phyloP scores from a whole-genome alignment of 257 asterid species.

The Solanum gandarillasii region DNA sequence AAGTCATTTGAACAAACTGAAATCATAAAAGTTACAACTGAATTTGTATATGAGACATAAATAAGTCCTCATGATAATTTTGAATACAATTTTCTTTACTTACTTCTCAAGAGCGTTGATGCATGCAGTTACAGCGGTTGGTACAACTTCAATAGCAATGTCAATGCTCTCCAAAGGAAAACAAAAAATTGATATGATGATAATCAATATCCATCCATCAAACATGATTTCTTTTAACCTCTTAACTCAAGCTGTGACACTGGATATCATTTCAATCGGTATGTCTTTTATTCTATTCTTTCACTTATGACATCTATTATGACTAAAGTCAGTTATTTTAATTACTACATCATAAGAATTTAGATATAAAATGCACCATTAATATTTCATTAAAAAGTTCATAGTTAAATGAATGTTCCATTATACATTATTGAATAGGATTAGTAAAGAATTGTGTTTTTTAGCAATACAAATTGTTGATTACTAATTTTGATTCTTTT shows the following conservation, averaged over 20 bases:
- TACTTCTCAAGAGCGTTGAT: not conserved
- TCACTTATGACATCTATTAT: not conserved
- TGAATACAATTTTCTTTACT: not conserved
- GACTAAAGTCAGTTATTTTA: no score
- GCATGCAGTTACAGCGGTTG: not conserved
- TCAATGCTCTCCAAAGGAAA: not conserved
- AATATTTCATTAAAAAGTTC: no score
- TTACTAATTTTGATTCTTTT: no score
- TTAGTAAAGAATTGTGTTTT: no score
- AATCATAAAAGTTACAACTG: no score
- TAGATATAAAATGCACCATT: no score
- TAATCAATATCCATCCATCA: not conserved
- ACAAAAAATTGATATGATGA: not conserved
- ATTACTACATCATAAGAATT: not conserved
- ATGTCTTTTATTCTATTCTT: no score
- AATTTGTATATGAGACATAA: not conserved
- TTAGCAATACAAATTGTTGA: no score
- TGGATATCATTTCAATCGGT: no score
- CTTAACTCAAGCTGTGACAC: not conserved
- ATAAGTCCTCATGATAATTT: not conserved
- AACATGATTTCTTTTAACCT: not conserved
- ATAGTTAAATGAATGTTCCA: no score
- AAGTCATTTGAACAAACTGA: not conserved
- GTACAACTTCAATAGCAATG: not conserved
- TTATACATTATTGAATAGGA: no score